A percentile compares a stretch with the other conserved stretches of the same genome.
Evolutionary conservation across 768 basidiomycete species (phyloP).

Genomic region (Trametes cubensis): DNA sequence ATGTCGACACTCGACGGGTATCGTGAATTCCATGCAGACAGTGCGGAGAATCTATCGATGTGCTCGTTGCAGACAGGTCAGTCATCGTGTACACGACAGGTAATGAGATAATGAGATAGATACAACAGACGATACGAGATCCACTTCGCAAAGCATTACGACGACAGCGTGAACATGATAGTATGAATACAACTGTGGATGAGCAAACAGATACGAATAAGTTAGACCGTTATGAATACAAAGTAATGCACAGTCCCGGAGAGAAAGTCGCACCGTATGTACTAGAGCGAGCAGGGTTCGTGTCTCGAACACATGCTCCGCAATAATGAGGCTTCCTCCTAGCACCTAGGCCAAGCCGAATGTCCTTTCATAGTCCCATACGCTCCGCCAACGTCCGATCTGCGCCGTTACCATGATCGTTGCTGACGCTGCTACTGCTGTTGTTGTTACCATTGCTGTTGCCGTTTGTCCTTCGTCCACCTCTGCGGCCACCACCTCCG

Average conservation of each 20-base stretch:
- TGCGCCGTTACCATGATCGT: constrained; percentile 39
- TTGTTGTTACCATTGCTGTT: background rate
- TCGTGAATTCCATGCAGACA: background rate
- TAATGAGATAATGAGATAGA: constrained; percentile 17
- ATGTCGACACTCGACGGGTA: background rate
- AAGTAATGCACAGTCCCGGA: constrained; percentile 14
- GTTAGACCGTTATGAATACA: constrained; percentile 25
- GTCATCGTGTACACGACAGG: constrained; percentile 14
- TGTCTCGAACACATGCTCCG: constrained; percentile 8
- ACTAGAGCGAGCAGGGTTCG: constrained; percentile 24
- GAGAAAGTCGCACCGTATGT: constrained; percentile 33
- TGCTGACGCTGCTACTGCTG: constrained; percentile 26
- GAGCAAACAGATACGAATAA: constrained; percentile 26
- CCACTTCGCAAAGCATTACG: constrained; percentile 33
- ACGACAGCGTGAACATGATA: constrained; percentile 29
- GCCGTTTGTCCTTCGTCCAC: constrained; percentile 24
- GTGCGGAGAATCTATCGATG: background rate
- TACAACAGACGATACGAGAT: constrained; percentile 31
- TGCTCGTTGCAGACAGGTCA: constrained; percentile 5
- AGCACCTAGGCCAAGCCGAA: constrained; percentile 37
- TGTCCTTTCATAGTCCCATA: constrained; percentile 83
- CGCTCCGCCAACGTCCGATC: constrained; percentile 87
- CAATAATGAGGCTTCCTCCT: constrained; percentile 20
- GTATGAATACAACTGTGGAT: constrained; percentile 35
- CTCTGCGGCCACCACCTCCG: constrained; percentile 40